phyloP scores from a whole-genome alignment of 169 alveolate species.

The Fabrea salina region DNA sequence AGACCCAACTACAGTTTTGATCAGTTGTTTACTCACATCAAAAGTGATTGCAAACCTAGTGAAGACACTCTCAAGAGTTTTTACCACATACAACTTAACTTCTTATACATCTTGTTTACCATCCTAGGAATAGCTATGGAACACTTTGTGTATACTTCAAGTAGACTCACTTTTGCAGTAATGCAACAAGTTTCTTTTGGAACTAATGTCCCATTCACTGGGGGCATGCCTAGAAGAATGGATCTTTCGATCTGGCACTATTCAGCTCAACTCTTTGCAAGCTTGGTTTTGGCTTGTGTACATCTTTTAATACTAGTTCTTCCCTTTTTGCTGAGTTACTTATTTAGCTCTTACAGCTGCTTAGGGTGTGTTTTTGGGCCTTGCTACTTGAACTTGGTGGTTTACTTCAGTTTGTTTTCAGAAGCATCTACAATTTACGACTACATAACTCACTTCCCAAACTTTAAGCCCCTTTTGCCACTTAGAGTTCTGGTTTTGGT shows the following conservation, averaged over 20 bases:
- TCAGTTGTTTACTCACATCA: too few species aligned
- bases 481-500: not conserved
- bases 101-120: not conserved
- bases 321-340: not conserved
- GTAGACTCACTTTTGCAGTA: not conserved
- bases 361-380: constrained; percentile 6
- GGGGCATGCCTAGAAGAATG: not conserved
- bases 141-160: not conserved
- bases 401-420: too few species aligned
- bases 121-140: not conserved
- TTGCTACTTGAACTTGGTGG: not conserved
- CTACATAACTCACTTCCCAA: not conserved
- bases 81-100: constrained; percentile 17
- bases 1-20: too few species aligned
- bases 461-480: not conserved
- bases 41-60: not conserved
- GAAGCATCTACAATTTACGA: not conserved
- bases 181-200: not conserved
- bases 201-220: not conserved
- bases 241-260: not conserved
- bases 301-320: not conserved
- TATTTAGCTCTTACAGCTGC: not conserved
- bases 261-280: not conserved
- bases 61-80: constrained; percentile 11
- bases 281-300: not conserved